Evolutionary conservation across 1,139 yeast species (phyloP), one percentile per base, ranked within the genome.

Genomic region (Lodderomyces parapsilosis): DNA sequence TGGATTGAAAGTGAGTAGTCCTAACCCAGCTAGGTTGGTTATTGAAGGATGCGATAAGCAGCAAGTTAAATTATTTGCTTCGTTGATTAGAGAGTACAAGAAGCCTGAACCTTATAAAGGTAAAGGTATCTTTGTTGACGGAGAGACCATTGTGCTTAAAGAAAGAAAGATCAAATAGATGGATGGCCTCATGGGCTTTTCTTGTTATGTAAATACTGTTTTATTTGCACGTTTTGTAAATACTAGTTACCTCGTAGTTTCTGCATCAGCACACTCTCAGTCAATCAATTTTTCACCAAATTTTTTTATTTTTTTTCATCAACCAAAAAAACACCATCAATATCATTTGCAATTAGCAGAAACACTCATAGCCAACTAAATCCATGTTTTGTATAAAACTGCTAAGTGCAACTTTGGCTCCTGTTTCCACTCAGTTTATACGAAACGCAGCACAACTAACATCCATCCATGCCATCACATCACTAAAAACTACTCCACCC

Each of bases 61-160:
- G 63, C 84, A 84, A 59, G 93, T 94, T 34, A 86, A 83, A 58
- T 76, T 85, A 47, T 87, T 89, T 64, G 99, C 99, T 15, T 96
- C 96, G 17, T 79, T 81, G 45, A 77, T 94, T 53, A 83, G 99
- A 63, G 81, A 80, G 55, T 81, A 80, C 72, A 87, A 89, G 64
- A 95, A 95, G 49, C 99, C 99, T 33, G 99, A 94, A 68, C 97
- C 98, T 33, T 94, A 94, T 66, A 94, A 94, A 68, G 99, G 99
- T 60, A 94, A 94, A 66, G 99, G 99, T 58, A 86, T 94, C 43
- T 94, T 86, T 60, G 86, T 94, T 43, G 88, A 91, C 64, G 86
- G 83, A 58, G 98, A 93, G 68, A 90, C 95, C 42, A 85, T 93
- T 62, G 85, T 81, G 63, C 76, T 91, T 62, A 93, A 93, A 77